Base-by-base conservation (phyloP, 2,329 filamentous ascomycete species). In the Plectosphaerella sp. region DNA sequence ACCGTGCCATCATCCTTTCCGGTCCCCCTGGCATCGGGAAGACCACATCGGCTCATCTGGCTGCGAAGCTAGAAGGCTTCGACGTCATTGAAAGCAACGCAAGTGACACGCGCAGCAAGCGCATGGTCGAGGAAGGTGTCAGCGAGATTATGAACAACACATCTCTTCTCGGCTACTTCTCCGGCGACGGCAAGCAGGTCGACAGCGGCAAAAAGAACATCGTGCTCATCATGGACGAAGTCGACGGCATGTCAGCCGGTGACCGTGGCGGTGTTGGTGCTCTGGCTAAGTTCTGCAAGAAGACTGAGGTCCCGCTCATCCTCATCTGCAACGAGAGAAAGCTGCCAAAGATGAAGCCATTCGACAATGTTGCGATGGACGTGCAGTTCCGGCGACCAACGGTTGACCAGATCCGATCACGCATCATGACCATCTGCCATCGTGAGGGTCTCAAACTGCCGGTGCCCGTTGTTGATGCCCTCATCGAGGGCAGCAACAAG, bases 241-340 rank as follows among this genome's bases (percentile, higher is more conserved):
- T 99, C 5, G 94, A 99, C 63, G 94, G 94, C 49, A 97, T 99
- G 94, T 97, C 93, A 55, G 92, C 91, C 36, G 94, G 94, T 65
- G 94, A 99, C 66, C 87, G 94, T 55, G 94, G 94, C 59, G 94
- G 94, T 68, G 94, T 99, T 47, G 94, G 92, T 48, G 94, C 94
- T 28, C 78, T 99, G 52, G 93, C 94, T 52, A 91, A 94, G 53
- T 88, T 96, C 50, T 97, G 93, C 78, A 96, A 89, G 73, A 97
- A 96, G 77, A 94, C 92, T 0, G 86, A 94, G 60, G 85, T 99
- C 22, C 94, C 94, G 1, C 87, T 99, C 66, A 97, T 99, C 60
- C 79, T 99, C 51, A 97, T 99, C 61, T 99, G 94, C 80, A 99
- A 99, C 68, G 94, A 99, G 65, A 87, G 94, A 60, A 86, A 82